These are phyloP conservation scores for Wickerhamiella parazyma DNA, from an alignment of 805 yeast species.

Conservation along the genomic window DNA sequence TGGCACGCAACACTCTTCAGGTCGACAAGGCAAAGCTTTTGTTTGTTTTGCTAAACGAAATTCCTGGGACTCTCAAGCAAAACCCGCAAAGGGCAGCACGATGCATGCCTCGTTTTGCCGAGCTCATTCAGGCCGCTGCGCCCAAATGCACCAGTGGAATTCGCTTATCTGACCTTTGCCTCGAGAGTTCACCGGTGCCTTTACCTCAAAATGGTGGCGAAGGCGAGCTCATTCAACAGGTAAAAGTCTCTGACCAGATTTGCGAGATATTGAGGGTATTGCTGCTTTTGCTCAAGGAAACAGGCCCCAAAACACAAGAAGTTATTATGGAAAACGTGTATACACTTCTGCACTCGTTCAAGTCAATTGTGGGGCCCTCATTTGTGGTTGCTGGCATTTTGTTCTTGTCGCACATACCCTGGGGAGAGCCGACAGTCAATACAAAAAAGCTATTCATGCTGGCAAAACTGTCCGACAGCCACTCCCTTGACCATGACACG, in stretches of 20 bases:
- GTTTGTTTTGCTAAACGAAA: neutral
- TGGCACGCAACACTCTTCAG: neutral
- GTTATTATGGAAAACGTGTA: neutral
- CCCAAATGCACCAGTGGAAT: neutral
- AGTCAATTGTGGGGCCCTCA: neutral
- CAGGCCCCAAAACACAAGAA: neutral
- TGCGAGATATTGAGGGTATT: neutral
- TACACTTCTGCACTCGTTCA: neutral
- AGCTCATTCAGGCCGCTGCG: neutral
- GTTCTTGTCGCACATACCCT: neutral
- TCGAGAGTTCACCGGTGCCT: neutral
- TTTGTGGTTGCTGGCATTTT: neutral
- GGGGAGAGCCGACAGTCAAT: neutral
- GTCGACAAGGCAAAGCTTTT: neutral
- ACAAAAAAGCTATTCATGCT: neutral
- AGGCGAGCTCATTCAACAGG: too few relatives aligned
- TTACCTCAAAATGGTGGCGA: too few relatives aligned
- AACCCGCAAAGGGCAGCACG: neutral
- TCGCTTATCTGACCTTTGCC: neutral
- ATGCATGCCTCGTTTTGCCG: neutral
- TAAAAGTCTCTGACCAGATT: neutral
- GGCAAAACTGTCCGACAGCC: neutral
- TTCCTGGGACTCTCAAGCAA: neutral
- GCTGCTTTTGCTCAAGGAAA: neutral
- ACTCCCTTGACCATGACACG: neutral